Base-by-base conservation (phyloP, 2,329 filamentous ascomycete genomes). In the Venturia asperata region DNA sequence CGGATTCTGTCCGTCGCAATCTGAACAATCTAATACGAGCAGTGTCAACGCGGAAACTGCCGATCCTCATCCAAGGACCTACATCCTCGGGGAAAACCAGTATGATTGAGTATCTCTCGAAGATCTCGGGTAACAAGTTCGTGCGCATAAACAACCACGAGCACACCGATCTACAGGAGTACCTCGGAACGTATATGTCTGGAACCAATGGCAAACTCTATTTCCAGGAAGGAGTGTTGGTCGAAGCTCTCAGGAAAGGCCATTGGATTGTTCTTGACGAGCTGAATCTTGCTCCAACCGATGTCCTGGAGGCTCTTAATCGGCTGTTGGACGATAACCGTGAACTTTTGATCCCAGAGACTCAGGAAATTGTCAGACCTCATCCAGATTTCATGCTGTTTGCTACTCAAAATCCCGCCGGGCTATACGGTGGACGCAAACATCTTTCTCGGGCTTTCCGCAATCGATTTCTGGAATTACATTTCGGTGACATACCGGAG, bases 91-190 rank as follows among this genome's bases (percentile, higher is more conserved):
- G 94, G 68, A 99, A 99, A 77, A 99, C 94, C 0, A 97, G 93
- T 76, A 99, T 99, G 94, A 96, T 99, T 52, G 93, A 97, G 76
- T 97, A 96, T 74, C 83, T 99, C 45, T 93, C 95, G n/a, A 94
- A 96, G 72, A 89, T 90, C 65, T 97, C 92, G 39, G 94, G 95
- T 3, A 96, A 99, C 74, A 94, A 90, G 72, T 99, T 97, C 73
- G 92, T 99, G 55, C 87, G 94, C 67, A 99, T 99, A 80, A 99
- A 99, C 78, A 99, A 99, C 70, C 94, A 99, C 76, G 95, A 99
- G 73, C 94, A 99, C 72, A 99, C 94, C 0, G 94, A 99, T 75
- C 80, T 99, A 45, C 94, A 99, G 75, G 95, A 99, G 74, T 99
- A 99, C 72, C 80, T 99, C 6, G 94, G 94, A 21, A 96, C 92